These are phyloP conservation scores for Wallacemonas collosoma DNA, from an alignment of 208 protist species.

Conservation along the genomic window DNA sequence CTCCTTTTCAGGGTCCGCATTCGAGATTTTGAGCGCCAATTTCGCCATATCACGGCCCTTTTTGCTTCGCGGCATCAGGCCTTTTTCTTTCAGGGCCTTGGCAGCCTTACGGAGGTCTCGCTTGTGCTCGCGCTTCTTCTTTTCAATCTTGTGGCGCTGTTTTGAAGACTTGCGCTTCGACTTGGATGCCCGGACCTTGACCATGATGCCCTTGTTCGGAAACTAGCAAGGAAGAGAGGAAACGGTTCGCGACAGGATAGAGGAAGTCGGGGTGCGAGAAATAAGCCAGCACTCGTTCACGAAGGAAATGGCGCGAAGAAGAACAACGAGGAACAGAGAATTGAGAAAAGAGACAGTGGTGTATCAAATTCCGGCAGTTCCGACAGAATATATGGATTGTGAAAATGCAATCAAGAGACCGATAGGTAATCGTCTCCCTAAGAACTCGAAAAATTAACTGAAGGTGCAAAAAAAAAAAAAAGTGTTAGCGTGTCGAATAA, in stretches of 20 bases:
- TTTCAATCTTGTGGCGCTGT: slow-evolving; percentile 88
- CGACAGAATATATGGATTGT: not conserved
- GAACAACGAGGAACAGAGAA: slow-evolving; percentile 14
- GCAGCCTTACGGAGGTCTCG: slow-evolving; percentile 85
- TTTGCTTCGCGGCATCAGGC: slow-evolving; percentile 77
- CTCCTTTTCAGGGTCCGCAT: slow-evolving; percentile 87
- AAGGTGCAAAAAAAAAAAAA: not conserved
- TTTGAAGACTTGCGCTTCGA: slow-evolving; percentile 87
- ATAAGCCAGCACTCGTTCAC: too few relatives aligned
- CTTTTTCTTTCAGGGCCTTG: slow-evolving; percentile 78
- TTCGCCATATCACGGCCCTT: slow-evolving; percentile 75
- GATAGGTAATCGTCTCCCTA: too few relatives aligned
- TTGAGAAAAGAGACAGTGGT: slow-evolving; percentile 20
- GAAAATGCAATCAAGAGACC: too few relatives aligned
- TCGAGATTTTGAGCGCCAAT: slow-evolving; percentile 82
- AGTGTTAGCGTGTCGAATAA: slow-evolving; percentile 2
- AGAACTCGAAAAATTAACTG: not conserved
- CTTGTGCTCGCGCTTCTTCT: slow-evolving; percentile 90
- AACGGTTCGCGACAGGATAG: too few relatives aligned
- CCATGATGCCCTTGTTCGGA: slow-evolving; percentile 41
- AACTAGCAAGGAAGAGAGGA: too few relatives aligned
- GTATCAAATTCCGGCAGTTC: not conserved
- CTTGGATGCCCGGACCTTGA: slow-evolving; percentile 64
- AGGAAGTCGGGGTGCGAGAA: too few relatives aligned
- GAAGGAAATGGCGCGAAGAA: too few relatives aligned